Evolutionary conservation across 1,284 basidiomycete species (phyloP).

Genomic region (Microbotryomycetes sp.): DNA sequence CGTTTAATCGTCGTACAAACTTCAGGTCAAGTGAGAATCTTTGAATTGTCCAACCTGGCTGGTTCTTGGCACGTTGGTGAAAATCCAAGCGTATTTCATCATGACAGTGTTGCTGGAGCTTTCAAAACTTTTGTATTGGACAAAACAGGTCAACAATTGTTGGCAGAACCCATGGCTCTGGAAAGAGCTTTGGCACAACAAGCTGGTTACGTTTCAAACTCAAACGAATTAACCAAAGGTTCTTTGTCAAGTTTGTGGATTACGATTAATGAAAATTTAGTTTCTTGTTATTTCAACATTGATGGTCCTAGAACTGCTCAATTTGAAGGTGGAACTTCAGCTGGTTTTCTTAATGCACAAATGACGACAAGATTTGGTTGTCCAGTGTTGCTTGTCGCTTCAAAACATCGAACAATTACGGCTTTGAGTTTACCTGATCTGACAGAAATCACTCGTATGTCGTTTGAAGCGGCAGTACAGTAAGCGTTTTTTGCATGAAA

Average conservation of each 20-base stretch:
- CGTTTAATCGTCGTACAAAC: slow-evolving; percentile 57
- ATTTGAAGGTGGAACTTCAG: slow-evolving; percentile 18
- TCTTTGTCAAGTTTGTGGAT: slow-evolving; percentile 46
- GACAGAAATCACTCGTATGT: slow-evolving; percentile 11
- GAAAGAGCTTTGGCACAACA: slow-evolving; percentile 30
- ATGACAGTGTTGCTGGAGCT: slow-evolving; percentile 16
- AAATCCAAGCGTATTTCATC: slow-evolving; percentile 3
- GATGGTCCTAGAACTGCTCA: slow-evolving; percentile 37
- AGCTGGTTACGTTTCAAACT: slow-evolving; percentile 30
- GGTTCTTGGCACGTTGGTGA: slow-evolving; percentile 19
- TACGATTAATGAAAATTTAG: slow-evolving; percentile 40
- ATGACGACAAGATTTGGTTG: slow-evolving; percentile 17
- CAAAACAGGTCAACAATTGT: slow-evolving; percentile 11
- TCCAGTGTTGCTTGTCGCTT: slow-evolving; percentile 22
- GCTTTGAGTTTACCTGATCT: slow-evolving; percentile 27
- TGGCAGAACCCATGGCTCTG: slow-evolving; percentile 36
- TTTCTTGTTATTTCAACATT: slow-evolving; percentile 44
- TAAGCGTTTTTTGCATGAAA: slow-evolving; percentile 1
- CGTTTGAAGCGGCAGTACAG: slow-evolving; percentile 28
- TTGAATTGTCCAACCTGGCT: slow-evolving; percentile 20
- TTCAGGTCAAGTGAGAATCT: slow-evolving; percentile 49
- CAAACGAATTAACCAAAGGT: slow-evolving; percentile 38
- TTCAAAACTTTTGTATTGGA: slow-evolving; percentile 25
- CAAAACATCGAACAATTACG: slow-evolving; percentile 15
- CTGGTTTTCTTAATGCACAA: slow-evolving; percentile 10